Percentiles rank a stretch among this genome's conserved stretches.
Evolutionary conservation across 805 yeast species (phyloP).

Genomic region (Kodamaea kakaduensis): DNA sequence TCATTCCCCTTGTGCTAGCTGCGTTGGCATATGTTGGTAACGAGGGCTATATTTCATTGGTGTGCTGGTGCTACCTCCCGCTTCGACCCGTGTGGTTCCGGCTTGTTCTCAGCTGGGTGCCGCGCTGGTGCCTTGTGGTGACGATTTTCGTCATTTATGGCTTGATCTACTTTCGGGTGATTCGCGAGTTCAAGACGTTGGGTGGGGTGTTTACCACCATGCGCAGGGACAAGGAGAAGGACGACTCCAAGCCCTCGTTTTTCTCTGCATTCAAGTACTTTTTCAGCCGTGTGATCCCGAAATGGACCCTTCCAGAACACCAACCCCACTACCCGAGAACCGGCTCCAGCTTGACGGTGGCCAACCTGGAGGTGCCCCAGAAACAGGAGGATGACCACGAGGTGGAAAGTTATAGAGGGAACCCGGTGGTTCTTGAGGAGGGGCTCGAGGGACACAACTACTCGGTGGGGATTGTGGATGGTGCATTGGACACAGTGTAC

Average conservation of each 20-base stretch:
- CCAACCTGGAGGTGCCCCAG: conserved; percentile 1
- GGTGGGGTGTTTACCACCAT: conserved; percentile 43
- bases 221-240: conserved; percentile 17
- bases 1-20: conserved; percentile 66
- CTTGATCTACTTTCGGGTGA: conserved; percentile 69
- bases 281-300: conserved; percentile 23
- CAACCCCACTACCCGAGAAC: neutral
- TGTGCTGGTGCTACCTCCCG: conserved; percentile 79
- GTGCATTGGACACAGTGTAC: conserved; percentile 20
- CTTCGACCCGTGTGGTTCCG: conserved; percentile 70
- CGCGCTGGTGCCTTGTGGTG: conserved; percentile 65
- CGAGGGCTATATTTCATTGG: conserved; percentile 51
- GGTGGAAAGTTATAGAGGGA: conserved; percentile 13
- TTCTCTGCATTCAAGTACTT: conserved; percentile 31
- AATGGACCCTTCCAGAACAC: conserved; percentile 25
- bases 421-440: conserved; percentile 6
- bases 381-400: conserved; percentile 22
- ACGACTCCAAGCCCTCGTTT: conserved; percentile 28
- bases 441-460: conserved; percentile 12
- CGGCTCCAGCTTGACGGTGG: conserved; percentile 5
- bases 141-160: conserved; percentile 61
- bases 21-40: conserved; percentile 60
- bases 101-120: conserved; percentile 73
- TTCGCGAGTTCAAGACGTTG: conserved; percentile 53
- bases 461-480: conserved; percentile 11